Percentiles rank a stretch among this genome's conserved stretches.
Conservation (phyloP, 139 green algal genomes). For the Chlamydomonas eustigma region DNA sequence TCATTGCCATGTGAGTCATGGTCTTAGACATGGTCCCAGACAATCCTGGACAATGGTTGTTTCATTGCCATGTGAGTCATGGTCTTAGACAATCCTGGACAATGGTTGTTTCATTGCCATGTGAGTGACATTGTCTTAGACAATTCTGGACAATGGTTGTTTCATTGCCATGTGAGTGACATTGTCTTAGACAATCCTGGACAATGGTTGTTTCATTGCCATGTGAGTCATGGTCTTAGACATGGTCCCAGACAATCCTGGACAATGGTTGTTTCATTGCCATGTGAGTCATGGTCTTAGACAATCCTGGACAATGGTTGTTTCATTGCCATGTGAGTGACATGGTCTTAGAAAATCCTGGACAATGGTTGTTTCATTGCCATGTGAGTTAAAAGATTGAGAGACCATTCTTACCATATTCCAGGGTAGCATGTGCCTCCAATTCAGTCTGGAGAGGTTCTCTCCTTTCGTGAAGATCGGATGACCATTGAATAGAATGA, state of each 20-base stretch:
- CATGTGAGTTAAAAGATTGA: slow-evolving; percentile 25
- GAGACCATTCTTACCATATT: too few species aligned
- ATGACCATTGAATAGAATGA: too few species aligned
- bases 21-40: neutral
- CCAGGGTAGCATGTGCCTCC: too few species aligned
- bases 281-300: slow-evolving; percentile 24
- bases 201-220: slow-evolving; percentile 50
- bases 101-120: slow-evolving; percentile 43
- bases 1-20: slow-evolving; percentile 34
- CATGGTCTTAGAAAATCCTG: neutral
- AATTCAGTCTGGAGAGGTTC: too few species aligned
- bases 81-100: too few species aligned
- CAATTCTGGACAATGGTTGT: too few species aligned
- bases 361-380: slow-evolving; percentile 36
- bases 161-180: slow-evolving; percentile 49
- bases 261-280: too few species aligned
- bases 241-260: neutral
- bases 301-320: slow-evolving; percentile 57
- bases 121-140: slow-evolving; percentile 4
- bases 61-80: slow-evolving; percentile 44
- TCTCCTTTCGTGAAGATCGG: too few species aligned
- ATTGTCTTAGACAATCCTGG: slow-evolving; percentile 44
- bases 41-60: neutral
- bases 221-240: slow-evolving; percentile 17
- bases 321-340: slow-evolving; percentile 39